Evolutionary conservation across 208 protist genomes (phyloP).

Genomic region (Balamuthia mandrillaris): DNA sequence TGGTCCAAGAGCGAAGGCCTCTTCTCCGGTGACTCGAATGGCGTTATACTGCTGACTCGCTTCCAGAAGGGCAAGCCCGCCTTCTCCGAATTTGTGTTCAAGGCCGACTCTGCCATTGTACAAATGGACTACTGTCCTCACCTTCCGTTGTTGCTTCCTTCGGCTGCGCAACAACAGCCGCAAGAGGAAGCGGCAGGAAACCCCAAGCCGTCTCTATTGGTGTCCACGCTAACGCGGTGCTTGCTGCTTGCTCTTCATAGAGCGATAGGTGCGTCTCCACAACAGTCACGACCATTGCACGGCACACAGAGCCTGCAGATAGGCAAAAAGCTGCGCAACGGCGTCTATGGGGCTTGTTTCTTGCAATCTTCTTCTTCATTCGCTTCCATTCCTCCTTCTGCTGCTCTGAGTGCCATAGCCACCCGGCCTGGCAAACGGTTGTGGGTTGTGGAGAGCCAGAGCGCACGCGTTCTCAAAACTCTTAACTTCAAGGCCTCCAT

Average conservation of each 20-base stretch:
- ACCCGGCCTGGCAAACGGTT: no score
- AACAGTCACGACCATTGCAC: neutral
- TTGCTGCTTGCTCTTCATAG: neutral
- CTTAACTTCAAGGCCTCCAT: no score
- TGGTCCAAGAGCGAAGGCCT: no score
- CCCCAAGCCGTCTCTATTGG: neutral
- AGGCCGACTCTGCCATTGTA: neutral
- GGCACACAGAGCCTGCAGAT: neutral
- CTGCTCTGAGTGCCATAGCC: no score
- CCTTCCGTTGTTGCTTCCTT: neutral
- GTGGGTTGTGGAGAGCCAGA: no score
- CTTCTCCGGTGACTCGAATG: neutral
- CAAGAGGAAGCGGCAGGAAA: neutral
- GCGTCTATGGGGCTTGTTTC: constrained; percentile 13
- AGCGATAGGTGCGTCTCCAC: no score
- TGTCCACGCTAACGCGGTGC: neutral
- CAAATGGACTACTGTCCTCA: neutral
- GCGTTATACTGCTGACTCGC: neutral
- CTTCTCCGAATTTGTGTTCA: neutral
- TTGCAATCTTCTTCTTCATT: neutral
- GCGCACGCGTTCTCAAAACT: no score
- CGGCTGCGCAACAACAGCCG: neutral
- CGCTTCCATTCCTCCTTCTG: no score
- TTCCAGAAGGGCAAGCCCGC: neutral
- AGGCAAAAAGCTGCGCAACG: neutral